These are phyloP conservation scores for Phlyctochytrium planicorne DNA, from an alignment of 192 early-diverging fungal genomes.

Conservation along the genomic window DNA sequence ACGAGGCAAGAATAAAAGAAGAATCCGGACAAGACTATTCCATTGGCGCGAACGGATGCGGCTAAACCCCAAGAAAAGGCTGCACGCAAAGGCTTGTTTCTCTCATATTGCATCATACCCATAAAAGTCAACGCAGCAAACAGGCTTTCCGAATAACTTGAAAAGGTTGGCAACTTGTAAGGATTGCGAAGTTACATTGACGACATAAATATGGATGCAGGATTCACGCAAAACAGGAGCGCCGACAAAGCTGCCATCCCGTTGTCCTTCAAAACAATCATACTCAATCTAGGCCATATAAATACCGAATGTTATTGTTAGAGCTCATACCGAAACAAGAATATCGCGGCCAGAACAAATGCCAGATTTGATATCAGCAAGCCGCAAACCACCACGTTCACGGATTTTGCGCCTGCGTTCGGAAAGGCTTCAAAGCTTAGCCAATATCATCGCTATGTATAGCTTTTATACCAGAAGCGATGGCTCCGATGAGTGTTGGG, in stretches of 20 bases:
- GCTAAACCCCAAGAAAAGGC: conserved; percentile 65
- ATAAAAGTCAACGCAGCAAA: conserved; percentile 79
- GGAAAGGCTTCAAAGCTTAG: too few species aligned
- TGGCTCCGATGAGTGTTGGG: conserved; percentile 60
- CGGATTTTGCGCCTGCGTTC: background rate
- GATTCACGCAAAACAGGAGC: conserved; percentile 71
- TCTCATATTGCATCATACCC: conserved; percentile 63
- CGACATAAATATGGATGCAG: conserved; percentile 84
- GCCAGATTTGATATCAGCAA: conserved; percentile 67
- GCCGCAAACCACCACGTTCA: conserved; percentile 4
- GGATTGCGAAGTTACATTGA: conserved; percentile 52
- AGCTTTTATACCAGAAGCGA: conserved; percentile 20
- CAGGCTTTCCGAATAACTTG: conserved; percentile 75
- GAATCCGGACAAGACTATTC: conserved; percentile 77
- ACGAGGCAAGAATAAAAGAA: too few species aligned
- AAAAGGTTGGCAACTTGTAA: background rate
- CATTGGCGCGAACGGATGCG: conserved; percentile 74
- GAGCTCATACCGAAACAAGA: conserved; percentile 62
- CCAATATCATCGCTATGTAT: background rate
- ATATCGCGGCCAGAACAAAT: conserved; percentile 71
- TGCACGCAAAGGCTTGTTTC: conserved; percentile 52
- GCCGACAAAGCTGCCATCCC: conserved; percentile 64
- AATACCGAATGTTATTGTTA: background rate
- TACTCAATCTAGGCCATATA: conserved; percentile 41
- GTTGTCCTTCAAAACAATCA: conserved; percentile 40